Evolutionary conservation across 352 stramenopile species (phyloP), one percentile per base, ranked within the genome.

Genomic region (Pythium dissotocum): DNA sequence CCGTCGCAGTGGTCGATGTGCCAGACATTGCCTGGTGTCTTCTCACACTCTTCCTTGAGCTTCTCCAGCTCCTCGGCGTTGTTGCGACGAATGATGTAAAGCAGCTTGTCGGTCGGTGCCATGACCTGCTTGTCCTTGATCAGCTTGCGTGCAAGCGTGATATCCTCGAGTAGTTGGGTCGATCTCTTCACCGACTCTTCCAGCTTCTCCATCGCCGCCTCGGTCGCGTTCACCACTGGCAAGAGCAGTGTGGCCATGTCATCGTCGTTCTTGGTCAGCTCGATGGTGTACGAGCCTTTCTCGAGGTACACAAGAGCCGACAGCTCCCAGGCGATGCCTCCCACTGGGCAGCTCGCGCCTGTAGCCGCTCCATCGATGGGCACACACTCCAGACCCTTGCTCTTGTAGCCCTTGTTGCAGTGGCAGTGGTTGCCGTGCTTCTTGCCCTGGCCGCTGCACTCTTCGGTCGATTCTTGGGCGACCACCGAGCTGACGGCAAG

Each of bases 41-140:
- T 68, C 35, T 85, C 77, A 24, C 77, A 85, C 65, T 80, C 75
- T 5, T 55, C 63, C 61, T 78, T 73, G 9, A 75, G 44, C 16
- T 61, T 52, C 36, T 67, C 67, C 26, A 85, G 70, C 21, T 82
- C 70, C 7, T 85, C 75, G 4, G 70, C 75, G 51, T 85, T 82
- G 65, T 84, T 85, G 42, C 77, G 72, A 42, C 74, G 72, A n/a
- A 85, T 66, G 32, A 85, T 64, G 61, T 85, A 85, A 46, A 85
- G 66, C 48, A 82, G 30, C 51, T 67, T 55, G 35, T 73, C 65
- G n/a, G 72, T 80, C 55, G 77, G 77, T 1, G 72, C 72, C 65
- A 85, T 74, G 26, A 79, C 73, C 6, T 77, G 70, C 6, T 71
- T 71, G 13, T 71, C 62, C 59, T 81, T 82, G 63, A 85, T 61